Evolutionary conservation across 352 stramenopile genomes (phyloP).

Genomic region (Thraustochytrium striatum): DNA sequence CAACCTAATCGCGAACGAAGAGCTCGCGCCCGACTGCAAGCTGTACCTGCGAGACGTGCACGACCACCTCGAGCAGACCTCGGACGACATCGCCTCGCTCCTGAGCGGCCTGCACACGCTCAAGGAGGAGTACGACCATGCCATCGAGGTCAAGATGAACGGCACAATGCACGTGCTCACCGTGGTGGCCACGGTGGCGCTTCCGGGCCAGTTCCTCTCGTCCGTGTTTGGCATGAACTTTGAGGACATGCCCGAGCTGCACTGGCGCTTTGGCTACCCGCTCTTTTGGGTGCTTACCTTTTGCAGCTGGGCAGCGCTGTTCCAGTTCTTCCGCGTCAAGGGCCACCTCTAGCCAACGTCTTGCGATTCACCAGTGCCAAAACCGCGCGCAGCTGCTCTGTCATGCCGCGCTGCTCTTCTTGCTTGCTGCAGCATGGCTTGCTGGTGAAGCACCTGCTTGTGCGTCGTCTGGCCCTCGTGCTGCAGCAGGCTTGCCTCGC

Average conservation of each 20-base stretch:
- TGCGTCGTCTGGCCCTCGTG: no score
- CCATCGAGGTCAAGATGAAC: constrained; percentile 64
- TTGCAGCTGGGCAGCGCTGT: constrained; percentile 13
- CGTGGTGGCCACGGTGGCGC: constrained; percentile 70
- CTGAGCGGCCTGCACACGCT: constrained; percentile 66
- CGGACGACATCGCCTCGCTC: constrained; percentile 72
- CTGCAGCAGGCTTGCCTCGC: no score
- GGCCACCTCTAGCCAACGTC: constrained; percentile 37
- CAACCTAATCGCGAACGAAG: constrained; percentile 39
- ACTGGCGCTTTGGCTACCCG: constrained; percentile 69
- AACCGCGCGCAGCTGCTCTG: no score
- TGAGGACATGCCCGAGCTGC: constrained; percentile 72
- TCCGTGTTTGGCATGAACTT: constrained; percentile 82
- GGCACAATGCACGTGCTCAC: constrained; percentile 73
- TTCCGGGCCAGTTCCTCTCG: constrained; percentile 78
- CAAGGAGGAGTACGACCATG: constrained; percentile 67
- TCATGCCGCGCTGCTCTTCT: no score
- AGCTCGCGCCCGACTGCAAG: constrained; percentile 39
- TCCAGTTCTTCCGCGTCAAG: constrained; percentile 19
- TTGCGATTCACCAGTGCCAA: no score
- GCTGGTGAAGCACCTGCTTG: no score
- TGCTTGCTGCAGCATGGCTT: no score
- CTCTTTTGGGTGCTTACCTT: constrained; percentile 64
- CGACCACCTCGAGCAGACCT: constrained; percentile 71
- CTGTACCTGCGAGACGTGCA: constrained; percentile 75